phyloP scores from a whole-genome alignment of 1,284 basidiomycete genomes.

The Thelephora terrestris region DNA sequence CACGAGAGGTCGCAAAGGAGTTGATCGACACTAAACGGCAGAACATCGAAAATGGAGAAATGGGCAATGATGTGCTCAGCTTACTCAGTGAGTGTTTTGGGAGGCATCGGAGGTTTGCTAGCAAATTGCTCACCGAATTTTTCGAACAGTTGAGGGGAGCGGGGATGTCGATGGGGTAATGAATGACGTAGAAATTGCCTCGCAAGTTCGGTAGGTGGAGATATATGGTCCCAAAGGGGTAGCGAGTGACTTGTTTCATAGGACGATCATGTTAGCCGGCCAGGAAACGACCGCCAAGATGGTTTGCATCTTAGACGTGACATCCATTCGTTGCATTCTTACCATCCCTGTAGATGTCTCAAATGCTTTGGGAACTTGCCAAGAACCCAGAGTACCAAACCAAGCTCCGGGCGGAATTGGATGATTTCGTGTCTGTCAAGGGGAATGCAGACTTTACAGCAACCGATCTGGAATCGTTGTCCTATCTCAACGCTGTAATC shows the following conservation, averaged over 20 bases:
- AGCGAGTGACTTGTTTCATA: slow-evolving; percentile 7
- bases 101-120: too few species aligned
- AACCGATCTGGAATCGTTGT: background rate
- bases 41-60: slow-evolving; percentile 20
- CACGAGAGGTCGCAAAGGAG: slow-evolving; percentile 30
- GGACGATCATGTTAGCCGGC: slow-evolving; percentile 34
- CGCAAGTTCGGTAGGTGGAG: slow-evolving; percentile 38
- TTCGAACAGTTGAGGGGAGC: slow-evolving; percentile 38
- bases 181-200: slow-evolving; percentile 38
- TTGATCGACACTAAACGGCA: slow-evolving; percentile 31
- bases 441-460: background rate
- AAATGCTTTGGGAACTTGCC: slow-evolving; percentile 62
- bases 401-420: slow-evolving; percentile 34
- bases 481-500: background rate
- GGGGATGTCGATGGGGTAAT: slow-evolving; percentile 32
- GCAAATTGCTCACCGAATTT: too few species aligned
- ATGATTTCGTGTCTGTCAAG: background rate
- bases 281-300: slow-evolving; percentile 44
- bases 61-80: slow-evolving; percentile 31
- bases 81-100: slow-evolving; percentile 27
- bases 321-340: too few species aligned
- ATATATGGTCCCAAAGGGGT: slow-evolving; percentile 12
- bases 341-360: too few species aligned
- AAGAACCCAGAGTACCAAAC: slow-evolving; percentile 41
- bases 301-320: too few species aligned